Base-by-base conservation (phyloP, 495 filamentous ascomycete species). In the Bathelium albidoporum region DNA sequence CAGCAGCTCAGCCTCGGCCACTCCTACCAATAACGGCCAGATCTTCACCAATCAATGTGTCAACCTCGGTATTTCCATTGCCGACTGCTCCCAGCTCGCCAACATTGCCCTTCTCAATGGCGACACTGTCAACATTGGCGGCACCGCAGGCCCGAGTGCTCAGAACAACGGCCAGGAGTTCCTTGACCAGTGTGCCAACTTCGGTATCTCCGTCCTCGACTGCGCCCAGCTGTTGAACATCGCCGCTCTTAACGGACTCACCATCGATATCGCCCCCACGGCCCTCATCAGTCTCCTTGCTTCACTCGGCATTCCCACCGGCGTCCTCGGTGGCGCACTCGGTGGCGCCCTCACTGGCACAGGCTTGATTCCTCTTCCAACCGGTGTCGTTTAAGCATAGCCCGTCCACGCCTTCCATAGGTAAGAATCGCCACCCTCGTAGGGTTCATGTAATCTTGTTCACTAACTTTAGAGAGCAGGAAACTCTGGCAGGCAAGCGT, bases 51-150 rank as follows among this genome's bases (percentile, higher is more conserved):
- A 32, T 44, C 16, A 60, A 3, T 60, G 59, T 24, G 5, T 36
- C 32, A 60, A 36, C 32, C n/a, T 60, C 5, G 59, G 59, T 31
- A 60, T 60, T 28, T 32, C 26, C 31, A 24, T 60, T n/a, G 59
- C 59, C 59, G 59, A 60, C 59, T 60, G 59, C 59, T 14, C 18
- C n/a, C 12, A 60, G 9, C 59, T 60, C 59, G 28, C 36, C 59
- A 60, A 60, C 59, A 60, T 60, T 36, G 59, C 59, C 28, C n/a
- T 44, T 11, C 39, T 60, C 32, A 60, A 60, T 31, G 59, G 59
- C 29, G 39, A 60, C 59, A 60, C 16, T 0, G 59, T 44, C 31
- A 22, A 36, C 32, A 31, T 44, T 28, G 32, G 32, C 29, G 29
- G 59, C 39, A 18, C 7, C 1, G 32, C 59, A 9, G 12, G 28